phyloP scores from a whole-genome alignment of 345 rosid species.

The Citrus australasica region DNA sequence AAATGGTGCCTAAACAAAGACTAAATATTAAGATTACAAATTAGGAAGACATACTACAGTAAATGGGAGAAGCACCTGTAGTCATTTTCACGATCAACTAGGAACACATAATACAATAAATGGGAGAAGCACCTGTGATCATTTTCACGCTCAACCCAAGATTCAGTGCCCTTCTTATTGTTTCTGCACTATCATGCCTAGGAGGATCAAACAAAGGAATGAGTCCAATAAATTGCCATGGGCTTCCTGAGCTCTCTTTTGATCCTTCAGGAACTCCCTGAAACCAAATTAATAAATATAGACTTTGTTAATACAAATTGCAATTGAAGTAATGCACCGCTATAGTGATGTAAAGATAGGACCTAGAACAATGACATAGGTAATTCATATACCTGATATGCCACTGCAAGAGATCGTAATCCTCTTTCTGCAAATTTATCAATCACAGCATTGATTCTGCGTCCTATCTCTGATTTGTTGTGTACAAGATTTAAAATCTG shows the following conservation, averaged over 20 bases:
- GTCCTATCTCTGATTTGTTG: constrained; percentile 40
- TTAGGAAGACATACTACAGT: neutral
- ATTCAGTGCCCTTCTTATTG: constrained; percentile 34
- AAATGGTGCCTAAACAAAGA: neutral
- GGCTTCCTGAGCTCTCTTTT: constrained; percentile 59
- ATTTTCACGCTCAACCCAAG: constrained; percentile 69
- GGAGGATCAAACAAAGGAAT: constrained; percentile 69
- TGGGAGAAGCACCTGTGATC: constrained; percentile 42
- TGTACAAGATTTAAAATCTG: constrained; percentile 49
- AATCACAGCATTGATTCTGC: constrained; percentile 49
- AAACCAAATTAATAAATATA: neutral
- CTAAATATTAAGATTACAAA: neutral
- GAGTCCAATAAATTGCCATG: constrained; percentile 60
- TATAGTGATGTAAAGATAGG: neutral
- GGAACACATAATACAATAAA: neutral
- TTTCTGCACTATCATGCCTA: constrained; percentile 47
- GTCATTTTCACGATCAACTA: constrained; percentile 49
- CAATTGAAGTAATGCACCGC: neutral
- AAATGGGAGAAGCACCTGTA: constrained; percentile 20
- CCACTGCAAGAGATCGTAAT: constrained; percentile 62
- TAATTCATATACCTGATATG: constrained; percentile 40
- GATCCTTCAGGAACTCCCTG: constrained; percentile 65
- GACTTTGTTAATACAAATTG: neutral
- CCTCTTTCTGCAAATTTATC: constrained; percentile 58
- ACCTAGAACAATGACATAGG: neutral